Percentiles rank a stretch among this genome's conserved stretches.
Conservation (phyloP, 2,329 filamentous ascomycete species). For the Fusarium sp. region DNA sequence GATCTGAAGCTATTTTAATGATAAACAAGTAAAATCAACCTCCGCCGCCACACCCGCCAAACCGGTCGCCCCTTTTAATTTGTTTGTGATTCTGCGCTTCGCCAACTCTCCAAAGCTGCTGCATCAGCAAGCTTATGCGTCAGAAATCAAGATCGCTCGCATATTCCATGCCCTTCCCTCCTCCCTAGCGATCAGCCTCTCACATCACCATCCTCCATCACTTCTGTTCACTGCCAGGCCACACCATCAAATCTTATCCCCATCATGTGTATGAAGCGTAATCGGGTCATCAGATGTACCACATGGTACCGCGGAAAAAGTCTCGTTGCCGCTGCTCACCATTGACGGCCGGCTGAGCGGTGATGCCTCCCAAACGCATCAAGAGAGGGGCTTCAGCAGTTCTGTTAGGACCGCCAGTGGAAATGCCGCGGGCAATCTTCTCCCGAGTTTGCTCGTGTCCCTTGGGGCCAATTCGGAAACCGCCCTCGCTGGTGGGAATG, state of each 20-base stretch:
- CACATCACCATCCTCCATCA: neutral
- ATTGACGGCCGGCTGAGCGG: constrained; percentile 29
- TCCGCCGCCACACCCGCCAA: constrained; percentile 50
- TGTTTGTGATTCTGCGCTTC: constrained; percentile 15
- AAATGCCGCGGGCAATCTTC: constrained; percentile 52
- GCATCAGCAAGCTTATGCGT: constrained; percentile 1
- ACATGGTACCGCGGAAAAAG: constrained; percentile 55
- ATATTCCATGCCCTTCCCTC: constrained; percentile 29
- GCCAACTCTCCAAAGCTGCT: neutral
- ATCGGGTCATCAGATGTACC: constrained; percentile 51
- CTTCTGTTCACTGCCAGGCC: neutral
- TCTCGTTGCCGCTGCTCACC: constrained; percentile 48
- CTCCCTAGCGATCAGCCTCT: constrained; percentile 29
- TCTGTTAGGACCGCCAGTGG: constrained; percentile 34
- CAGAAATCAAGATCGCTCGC: constrained; percentile 25
- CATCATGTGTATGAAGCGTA: neutral
- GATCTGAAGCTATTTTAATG: constrained; percentile 22
- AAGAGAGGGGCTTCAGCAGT: constrained; percentile 44
- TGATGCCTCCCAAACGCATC: constrained; percentile 45
- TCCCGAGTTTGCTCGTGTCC: constrained; percentile 53
- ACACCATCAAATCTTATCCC: neutral
- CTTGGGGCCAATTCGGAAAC: constrained; percentile 56
- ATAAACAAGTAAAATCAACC: constrained; percentile 39
- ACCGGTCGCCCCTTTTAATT: constrained; percentile 49
- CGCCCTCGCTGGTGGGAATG: constrained; percentile 55